These are phyloP conservation scores for Trapa incisa DNA, from an alignment of 345 rosid species.

Conservation along the genomic window DNA sequence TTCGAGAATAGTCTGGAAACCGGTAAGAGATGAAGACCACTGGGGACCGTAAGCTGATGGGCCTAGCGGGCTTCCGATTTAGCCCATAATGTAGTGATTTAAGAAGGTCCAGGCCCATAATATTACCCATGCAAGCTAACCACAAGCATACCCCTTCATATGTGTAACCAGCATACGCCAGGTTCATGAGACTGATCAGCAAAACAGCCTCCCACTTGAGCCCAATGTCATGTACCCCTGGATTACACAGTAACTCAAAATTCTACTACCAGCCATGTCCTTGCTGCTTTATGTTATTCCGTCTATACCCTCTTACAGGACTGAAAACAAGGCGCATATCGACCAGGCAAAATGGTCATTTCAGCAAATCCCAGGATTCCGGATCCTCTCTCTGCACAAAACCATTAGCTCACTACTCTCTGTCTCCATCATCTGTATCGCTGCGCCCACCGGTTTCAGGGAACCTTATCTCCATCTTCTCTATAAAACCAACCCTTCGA, in stretches of 20 bases:
- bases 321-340: background rate
- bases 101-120: too few species aligned
- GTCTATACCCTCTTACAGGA: background rate
- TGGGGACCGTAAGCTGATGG: too few species aligned
- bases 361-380: background rate
- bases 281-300: background rate
- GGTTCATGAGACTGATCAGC: background rate
- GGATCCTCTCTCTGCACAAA: background rate
- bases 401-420: background rate
- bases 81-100: too few species aligned
- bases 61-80: too few species aligned
- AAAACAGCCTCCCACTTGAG: background rate
- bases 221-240: background rate
- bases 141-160: too few species aligned
- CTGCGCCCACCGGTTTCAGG: constrained; percentile 1
- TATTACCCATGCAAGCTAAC: too few species aligned
- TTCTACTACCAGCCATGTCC: too few species aligned
- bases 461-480: background rate
- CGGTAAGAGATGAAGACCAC: too few species aligned
- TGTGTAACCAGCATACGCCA: background rate
- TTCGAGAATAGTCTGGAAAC: too few species aligned
- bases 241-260: background rate
- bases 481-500: background rate
- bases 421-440: background rate
- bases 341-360: background rate